Percentiles rank a stretch among this genome's conserved stretches.
phyloP scores from a whole-genome alignment of 2,329 filamentous ascomycete genomes.

The Reticulascus tulasneorum region DNA sequence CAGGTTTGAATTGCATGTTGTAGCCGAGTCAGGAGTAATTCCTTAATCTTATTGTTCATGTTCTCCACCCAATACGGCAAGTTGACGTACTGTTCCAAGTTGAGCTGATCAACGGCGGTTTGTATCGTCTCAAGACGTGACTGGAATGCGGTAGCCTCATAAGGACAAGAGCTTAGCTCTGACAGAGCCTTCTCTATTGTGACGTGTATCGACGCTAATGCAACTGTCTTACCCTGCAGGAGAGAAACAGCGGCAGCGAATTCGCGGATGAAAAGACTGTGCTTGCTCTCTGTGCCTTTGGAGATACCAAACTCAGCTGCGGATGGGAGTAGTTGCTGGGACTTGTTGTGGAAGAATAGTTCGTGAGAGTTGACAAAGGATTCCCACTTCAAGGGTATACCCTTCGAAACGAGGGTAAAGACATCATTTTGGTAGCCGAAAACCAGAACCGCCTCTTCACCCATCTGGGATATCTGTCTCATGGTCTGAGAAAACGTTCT shows the following conservation, averaged over 20 bases:
- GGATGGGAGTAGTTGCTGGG: constrained; percentile 27
- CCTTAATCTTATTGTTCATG: constrained; percentile 82
- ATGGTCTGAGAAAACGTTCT: constrained; percentile 86
- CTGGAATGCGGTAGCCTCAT: constrained; percentile 75
- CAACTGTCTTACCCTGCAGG: constrained; percentile 81
- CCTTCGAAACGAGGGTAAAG: constrained; percentile 77
- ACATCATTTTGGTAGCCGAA: constrained; percentile 91
- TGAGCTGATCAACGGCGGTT: constrained; percentile 89
- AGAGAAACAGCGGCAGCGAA: constrained; percentile 84
- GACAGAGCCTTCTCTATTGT: constrained; percentile 75
- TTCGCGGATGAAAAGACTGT: constrained; percentile 93
- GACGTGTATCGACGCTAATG: constrained; percentile 74
- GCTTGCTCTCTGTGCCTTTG: constrained; percentile 75
- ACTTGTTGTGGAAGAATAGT: constrained; percentile 62
- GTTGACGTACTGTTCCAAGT: constrained; percentile 94
- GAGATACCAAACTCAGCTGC: constrained; percentile 37
- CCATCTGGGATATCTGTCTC: constrained; percentile 78
- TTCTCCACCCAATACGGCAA: constrained; percentile 83
- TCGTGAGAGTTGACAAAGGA: constrained; percentile 98
- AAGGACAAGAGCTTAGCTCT: constrained; percentile 81
- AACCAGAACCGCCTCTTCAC: constrained; percentile 79
- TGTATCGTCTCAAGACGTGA: constrained; percentile 81
- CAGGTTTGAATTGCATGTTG: constrained; percentile 79
- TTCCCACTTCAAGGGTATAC: constrained; percentile 90
- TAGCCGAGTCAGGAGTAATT: constrained; percentile 75